phyloP scores from a whole-genome alignment of 2,329 filamentous ascomycete genomes.

The Aspergillus pseudoviridinutans region DNA sequence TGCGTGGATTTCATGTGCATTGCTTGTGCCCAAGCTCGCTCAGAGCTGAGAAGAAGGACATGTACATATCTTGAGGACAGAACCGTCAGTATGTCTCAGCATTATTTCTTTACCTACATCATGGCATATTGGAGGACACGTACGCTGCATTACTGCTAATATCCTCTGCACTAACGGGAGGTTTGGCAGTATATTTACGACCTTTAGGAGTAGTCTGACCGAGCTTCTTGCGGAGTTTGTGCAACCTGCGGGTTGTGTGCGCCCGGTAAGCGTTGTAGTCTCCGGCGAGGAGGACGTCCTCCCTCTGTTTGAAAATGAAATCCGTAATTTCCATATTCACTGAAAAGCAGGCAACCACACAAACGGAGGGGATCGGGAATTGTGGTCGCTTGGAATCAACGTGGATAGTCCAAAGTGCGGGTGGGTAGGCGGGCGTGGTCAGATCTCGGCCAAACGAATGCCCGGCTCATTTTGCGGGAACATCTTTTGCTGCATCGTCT shows the following conservation, averaged over 20 bases:
- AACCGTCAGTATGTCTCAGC: conserved; percentile 9
- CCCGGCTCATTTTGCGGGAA: conserved; percentile 23
- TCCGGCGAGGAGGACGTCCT: conserved; percentile 79
- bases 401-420: conserved; percentile 10
- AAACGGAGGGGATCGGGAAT: neutral
- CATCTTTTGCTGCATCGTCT: conserved; percentile 24
- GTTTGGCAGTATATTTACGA: conserved; percentile 74
- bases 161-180: conserved; percentile 67
- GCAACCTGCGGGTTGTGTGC: conserved; percentile 74
- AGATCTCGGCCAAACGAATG: conserved; percentile 32
- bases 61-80: conserved; percentile 60
- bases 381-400: neutral
- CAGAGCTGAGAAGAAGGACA: conserved; percentile 78
- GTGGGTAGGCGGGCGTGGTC: conserved; percentile 25
- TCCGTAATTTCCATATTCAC: conserved; percentile 80
- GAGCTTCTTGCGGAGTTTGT: conserved; percentile 79
- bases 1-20: conserved; percentile 90
- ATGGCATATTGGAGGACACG: conserved; percentile 22
- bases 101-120: neutral
- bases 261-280: conserved; percentile 83
- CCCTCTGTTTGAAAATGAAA: conserved; percentile 73
- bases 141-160: conserved; percentile 74
- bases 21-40: conserved; percentile 91
- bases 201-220: conserved; percentile 79
- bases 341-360: neutral